Conservation (phyloP, 2,329 filamentous ascomycete genomes). For the Podosphaera fusca region DNA sequence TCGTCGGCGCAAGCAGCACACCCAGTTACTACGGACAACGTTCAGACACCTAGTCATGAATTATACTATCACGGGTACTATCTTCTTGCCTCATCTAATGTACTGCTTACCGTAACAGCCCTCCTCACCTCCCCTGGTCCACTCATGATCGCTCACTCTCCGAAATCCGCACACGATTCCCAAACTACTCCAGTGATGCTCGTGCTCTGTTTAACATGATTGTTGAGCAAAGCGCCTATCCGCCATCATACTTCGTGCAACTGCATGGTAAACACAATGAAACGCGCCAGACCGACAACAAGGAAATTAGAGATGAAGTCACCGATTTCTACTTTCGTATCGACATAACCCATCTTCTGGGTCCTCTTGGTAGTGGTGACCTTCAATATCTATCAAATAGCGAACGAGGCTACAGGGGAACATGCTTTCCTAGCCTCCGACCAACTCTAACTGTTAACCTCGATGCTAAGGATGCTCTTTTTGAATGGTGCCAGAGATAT, state of each 20-base stretch:
- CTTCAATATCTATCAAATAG: constrained; percentile 31
- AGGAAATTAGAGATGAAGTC: constrained; percentile 24
- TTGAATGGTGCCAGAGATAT: constrained; percentile 42
- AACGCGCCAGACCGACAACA: constrained; percentile 14
- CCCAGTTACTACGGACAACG: too few species aligned
- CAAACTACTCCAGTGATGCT: constrained; percentile 10
- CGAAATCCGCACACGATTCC: constrained; percentile 12
- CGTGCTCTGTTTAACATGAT: constrained; percentile 11
- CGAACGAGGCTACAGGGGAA: constrained; percentile 41
- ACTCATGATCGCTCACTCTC: constrained; percentile 8
- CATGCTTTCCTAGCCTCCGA: constrained; percentile 28
- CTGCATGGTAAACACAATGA: constrained; percentile 16
- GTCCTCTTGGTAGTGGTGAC: constrained; percentile 21
- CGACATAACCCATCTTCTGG: constrained; percentile 35
- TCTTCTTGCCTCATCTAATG: too few species aligned
- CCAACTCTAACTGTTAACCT: constrained; percentile 18
- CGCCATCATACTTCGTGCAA: constrained; percentile 12
- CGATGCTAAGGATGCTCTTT: constrained; percentile 7
- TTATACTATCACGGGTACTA: too few species aligned
- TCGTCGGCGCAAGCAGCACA: too few species aligned
- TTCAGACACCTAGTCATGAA: too few species aligned
- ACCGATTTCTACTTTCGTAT: constrained; percentile 36
- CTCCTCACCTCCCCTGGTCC: constrained; percentile 10
- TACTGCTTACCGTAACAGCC: background rate
- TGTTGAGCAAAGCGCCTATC: constrained; percentile 10